Base-by-base conservation (phyloP, 2,329 filamentous ascomycete species). In the Aspergillus terreus region DNA sequence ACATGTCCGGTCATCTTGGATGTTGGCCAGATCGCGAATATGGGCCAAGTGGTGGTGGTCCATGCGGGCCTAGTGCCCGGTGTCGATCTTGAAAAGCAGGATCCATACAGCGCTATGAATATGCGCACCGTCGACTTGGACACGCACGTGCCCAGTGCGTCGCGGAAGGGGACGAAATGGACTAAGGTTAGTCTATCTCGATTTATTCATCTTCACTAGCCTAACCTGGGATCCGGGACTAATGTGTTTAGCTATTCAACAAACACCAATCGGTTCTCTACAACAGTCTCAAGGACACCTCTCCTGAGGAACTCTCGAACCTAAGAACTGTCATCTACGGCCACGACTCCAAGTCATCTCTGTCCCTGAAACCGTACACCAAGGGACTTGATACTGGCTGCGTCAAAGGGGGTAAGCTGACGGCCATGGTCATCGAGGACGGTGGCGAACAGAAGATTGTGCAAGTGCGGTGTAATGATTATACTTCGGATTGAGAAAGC, bases 361-460 rank as follows among this genome's bases (percentile, higher is more conserved):
- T 95, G 23, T 80, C 81, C 63, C 71, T 87, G 15, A 70, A 82
- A 46, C 77, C 80, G 45, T 95, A 89, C 70, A 88, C 86, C 4
- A 89, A 91, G 64, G 94, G 94, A 0, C 76, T 97, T 44, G 94
- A 97, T 70, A 88, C 87, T 0, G 86, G 85, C 0, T 97, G 94
- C 67, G 84, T 90, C 3, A 82, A 81, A 56, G 92, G 91, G 10
- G 85, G 84, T 1, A 78, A 83, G 56, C 75, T 99, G 58, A 90
- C 87, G 1, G 92, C 88, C 1, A 70, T 96, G 52, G 78, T 96
- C 2, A 82, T 96, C 33, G 82, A 87, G 60, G 81, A 78, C 3
- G 73, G 75, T 38, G 68, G 77, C 55, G 65, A 72, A 40, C 68
- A 72, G 47, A 62, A 66, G 14, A 56, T 74, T 35, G 66, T 74